A percentile compares a stretch with the other conserved stretches of the same genome.
Evolutionary conservation across 768 basidiomycete species (phyloP).

Genomic region (Suillus subaureus): DNA sequence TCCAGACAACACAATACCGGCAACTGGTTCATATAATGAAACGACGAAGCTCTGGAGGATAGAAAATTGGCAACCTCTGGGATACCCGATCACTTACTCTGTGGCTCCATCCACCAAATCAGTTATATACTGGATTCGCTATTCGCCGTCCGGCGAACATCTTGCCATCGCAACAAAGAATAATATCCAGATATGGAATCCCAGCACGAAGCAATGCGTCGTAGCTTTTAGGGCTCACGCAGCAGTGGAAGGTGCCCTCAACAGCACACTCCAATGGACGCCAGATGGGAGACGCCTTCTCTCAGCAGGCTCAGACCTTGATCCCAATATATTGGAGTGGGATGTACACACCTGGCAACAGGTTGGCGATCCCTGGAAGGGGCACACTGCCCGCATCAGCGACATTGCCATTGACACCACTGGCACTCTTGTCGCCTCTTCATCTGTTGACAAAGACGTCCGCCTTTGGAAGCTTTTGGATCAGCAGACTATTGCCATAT

Average conservation of each 20-base stretch:
- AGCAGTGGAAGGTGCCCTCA: not conserved
- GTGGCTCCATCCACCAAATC: not conserved
- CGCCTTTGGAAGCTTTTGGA: constrained; percentile 2
- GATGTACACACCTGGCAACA: not conserved
- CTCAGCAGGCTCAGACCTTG: not conserved
- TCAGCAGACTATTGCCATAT: not conserved
- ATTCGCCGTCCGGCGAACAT: not conserved
- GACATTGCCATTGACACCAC: not conserved
- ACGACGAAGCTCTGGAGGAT: not conserved
- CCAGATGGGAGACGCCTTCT: not conserved
- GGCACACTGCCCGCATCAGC: not conserved
- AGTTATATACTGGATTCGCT: not conserved
- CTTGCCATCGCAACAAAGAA: not conserved
- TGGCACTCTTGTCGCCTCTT: not conserved
- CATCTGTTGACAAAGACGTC: not conserved
- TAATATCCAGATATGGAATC: not conserved
- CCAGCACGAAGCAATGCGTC: not conserved
- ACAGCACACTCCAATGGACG: not conserved
- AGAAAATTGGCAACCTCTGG: not conserved
- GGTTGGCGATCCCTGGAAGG: not conserved
- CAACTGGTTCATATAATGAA: not conserved
- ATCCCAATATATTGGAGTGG: not conserved
- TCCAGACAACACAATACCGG: not conserved
- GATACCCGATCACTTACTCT: not conserved
- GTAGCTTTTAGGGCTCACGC: not conserved